phyloP scores from a whole-genome alignment of 2,329 filamentous ascomycete species.

The Epichloe gansuensis region DNA sequence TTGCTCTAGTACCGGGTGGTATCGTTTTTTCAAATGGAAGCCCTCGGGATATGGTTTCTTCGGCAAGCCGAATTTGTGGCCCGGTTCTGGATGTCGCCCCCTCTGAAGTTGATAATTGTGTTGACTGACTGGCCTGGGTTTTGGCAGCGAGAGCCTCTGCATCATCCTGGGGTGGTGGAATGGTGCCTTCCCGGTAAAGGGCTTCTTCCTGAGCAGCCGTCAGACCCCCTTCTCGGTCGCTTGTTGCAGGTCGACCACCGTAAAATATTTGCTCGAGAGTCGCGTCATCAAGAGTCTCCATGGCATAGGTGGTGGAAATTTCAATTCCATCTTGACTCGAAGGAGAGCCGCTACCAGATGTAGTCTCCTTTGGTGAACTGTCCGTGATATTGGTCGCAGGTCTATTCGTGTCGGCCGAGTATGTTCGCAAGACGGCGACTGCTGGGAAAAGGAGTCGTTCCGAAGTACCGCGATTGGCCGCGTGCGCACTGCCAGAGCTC shows the following conservation, averaged over 20 bases:
- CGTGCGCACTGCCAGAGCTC: slow-evolving; percentile 20
- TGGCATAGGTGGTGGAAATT: background rate
- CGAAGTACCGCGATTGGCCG: slow-evolving; percentile 14
- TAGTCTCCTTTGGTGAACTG: background rate
- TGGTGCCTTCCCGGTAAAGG: slow-evolving; percentile 30
- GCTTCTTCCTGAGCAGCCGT: slow-evolving; percentile 31
- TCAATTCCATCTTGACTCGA: background rate
- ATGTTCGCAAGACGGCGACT: slow-evolving; percentile 13
- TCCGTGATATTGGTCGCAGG: background rate
- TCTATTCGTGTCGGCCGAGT: slow-evolving; percentile 20
- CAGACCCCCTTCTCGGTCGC: slow-evolving; percentile 21
- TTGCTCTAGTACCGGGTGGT: slow-evolving; percentile 75
- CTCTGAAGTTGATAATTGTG: slow-evolving; percentile 8
- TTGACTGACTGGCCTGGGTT: slow-evolving; percentile 9
- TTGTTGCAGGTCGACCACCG: slow-evolving; percentile 21
- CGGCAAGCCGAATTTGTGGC: slow-evolving; percentile 72
- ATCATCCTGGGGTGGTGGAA: slow-evolving; percentile 22
- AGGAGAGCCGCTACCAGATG: background rate
- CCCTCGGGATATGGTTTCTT: slow-evolving; percentile 49
- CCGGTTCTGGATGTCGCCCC: slow-evolving; percentile 24
- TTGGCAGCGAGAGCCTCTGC: slow-evolving; percentile 20
- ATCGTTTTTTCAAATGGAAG: slow-evolving; percentile 63
- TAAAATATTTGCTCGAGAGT: slow-evolving; percentile 25
- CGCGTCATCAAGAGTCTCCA: slow-evolving; percentile 22
- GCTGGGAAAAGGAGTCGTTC: slow-evolving; percentile 12